phyloP scores from a whole-genome alignment of 164 flowering plant species.

The Liquidambar formosana region DNA sequence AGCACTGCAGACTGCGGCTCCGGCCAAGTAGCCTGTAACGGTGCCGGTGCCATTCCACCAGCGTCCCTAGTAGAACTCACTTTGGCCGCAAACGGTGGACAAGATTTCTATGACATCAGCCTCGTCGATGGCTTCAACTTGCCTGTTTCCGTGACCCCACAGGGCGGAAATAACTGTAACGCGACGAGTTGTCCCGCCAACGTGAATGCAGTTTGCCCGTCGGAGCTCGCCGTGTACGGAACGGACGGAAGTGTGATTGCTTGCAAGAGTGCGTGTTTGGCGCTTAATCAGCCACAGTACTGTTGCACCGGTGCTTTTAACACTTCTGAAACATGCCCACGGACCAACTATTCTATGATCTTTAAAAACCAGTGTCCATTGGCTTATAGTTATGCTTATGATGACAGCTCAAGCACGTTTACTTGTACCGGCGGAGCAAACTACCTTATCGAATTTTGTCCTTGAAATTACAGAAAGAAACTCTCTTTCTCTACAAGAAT shows the following conservation, averaged over 20 bases:
- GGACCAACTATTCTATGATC: constrained; percentile 17
- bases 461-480: background rate
- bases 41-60: too few species aligned
- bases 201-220: too few species aligned
- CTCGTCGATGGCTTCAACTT: too few species aligned
- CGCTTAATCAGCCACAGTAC: constrained; percentile 20
- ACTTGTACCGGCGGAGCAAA: constrained; percentile 24
- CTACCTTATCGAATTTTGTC: constrained; percentile 27
- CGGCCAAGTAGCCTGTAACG: too few species aligned
- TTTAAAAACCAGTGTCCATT: constrained; percentile 31
- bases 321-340: constrained; percentile 24
- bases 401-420: constrained; percentile 29
- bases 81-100: too few species aligned
- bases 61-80: too few species aligned
- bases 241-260: constrained; percentile 17
- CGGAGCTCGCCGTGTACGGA: background rate
- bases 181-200: too few species aligned
- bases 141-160: too few species aligned
- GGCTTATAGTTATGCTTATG: constrained; percentile 43
- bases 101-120: too few species aligned
- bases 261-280: constrained; percentile 36
- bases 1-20: too few species aligned
- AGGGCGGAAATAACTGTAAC: too few species aligned
- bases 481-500: too few species aligned
- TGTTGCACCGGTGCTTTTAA: constrained; percentile 27